phyloP scores from a whole-genome alignment of 306 rosid genomes.

The Senna tora region DNA sequence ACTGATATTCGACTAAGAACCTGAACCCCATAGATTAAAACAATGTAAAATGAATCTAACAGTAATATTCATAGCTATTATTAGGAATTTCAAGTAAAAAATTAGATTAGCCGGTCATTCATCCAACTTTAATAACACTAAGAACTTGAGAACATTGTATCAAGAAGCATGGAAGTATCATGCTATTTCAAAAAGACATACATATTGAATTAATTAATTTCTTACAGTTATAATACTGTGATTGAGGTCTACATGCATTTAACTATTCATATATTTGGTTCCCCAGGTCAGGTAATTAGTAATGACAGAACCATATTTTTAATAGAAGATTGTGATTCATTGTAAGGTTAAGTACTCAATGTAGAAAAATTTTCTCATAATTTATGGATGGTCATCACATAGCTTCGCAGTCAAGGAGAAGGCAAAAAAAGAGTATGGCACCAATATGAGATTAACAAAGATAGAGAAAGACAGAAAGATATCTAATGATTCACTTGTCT shows the following conservation, averaged over 20 bases:
- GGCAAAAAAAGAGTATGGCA: neutral
- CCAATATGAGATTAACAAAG: neutral
- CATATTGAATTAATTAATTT: neutral
- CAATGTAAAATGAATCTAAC: constrained; percentile 25
- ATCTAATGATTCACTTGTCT: neutral
- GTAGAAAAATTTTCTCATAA: neutral
- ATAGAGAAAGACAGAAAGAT: neutral
- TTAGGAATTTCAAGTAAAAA: constrained; percentile 15
- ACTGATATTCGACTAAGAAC: constrained; percentile 95
- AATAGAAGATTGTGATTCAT: neutral
- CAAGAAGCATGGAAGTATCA: constrained; percentile 3
- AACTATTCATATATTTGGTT: neutral
- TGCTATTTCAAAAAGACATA: too few species aligned
- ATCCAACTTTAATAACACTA: neutral
- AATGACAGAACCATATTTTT: neutral
- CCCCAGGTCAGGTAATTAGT: neutral
- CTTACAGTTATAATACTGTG: neutral
- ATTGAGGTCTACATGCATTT: neutral
- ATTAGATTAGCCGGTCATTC: neutral
- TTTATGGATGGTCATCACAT: neutral
- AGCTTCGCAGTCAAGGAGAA: neutral
- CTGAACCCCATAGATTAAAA: constrained; percentile 45
- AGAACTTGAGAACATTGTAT: neutral
- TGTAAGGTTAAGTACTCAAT: neutral
- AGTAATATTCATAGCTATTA: neutral